These are phyloP conservation scores for Thelonectria blattea DNA, from an alignment of 2,329 filamentous ascomycete species.

Conservation along the genomic window DNA sequence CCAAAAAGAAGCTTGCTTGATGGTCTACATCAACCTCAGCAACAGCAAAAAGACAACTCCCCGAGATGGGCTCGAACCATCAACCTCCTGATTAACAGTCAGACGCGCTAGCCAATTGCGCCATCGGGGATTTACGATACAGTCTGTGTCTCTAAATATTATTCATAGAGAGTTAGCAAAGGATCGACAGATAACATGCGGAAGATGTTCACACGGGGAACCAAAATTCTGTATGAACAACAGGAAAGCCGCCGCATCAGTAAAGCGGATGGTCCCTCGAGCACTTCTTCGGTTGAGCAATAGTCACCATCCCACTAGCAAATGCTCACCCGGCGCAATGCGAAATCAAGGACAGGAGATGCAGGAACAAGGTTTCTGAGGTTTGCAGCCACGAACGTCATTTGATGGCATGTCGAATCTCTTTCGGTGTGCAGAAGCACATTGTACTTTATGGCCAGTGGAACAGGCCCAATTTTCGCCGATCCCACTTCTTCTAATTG, in stretches of 20 bases:
- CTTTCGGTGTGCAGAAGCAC: too few relatives aligned
- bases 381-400: background rate
- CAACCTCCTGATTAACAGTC: conserved; percentile 16
- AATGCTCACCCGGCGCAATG: background rate
- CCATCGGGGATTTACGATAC: conserved; percentile 7
- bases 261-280: too few relatives aligned
- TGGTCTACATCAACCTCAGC: too few relatives aligned
- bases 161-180: background rate
- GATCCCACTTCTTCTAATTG: too few relatives aligned
- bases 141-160: background rate
- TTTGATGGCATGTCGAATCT: background rate
- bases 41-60: background rate
- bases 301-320: background rate
- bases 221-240: too few relatives aligned
- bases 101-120: conserved; percentile 13
- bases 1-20: too few relatives aligned
- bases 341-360: background rate
- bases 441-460: too few relatives aligned
- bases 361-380: background rate
- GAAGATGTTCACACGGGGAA: too few relatives aligned
- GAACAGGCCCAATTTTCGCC: too few relatives aligned
- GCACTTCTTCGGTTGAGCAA: too few relatives aligned
- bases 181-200: too few relatives aligned
- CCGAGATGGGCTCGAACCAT: conserved; percentile 12
- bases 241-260: too few relatives aligned